Evolutionary conservation across 2,329 filamentous ascomycete genomes (phyloP).

Genomic region (Myriosclerotinia curreyana): DNA sequence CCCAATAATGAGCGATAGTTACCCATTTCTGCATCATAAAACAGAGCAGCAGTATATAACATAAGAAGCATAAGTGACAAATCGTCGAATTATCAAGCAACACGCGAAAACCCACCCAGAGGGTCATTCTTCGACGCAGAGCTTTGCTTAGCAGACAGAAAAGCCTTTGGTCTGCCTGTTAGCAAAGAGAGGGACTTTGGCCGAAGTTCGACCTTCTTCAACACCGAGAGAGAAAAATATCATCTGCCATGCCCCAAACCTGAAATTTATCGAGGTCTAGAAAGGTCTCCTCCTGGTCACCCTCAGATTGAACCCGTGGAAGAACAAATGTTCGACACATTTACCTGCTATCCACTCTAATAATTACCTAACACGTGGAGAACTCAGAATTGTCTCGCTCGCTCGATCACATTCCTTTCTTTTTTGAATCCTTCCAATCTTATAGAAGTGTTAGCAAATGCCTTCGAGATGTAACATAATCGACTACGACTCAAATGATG

Average conservation of each 20-base stretch:
- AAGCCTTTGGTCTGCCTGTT: not conserved
- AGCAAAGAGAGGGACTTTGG: not conserved
- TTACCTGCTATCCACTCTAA: not conserved
- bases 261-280: too few relatives aligned
- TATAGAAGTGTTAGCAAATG: not conserved
- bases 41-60: not conserved
- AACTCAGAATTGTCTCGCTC: not conserved
- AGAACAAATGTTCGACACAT: conserved; percentile 5
- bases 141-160: not conserved
- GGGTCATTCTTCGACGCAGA: not conserved
- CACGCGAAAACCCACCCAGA: too few relatives aligned
- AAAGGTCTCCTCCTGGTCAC: not conserved
- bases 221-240: not conserved
- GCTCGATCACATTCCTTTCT: not conserved
- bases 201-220: not conserved
- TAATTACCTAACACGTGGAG: not conserved
- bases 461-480: conserved; percentile 12
- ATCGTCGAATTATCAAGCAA: not conserved
- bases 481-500: conserved; percentile 17
- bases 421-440: not conserved
- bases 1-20: not conserved
- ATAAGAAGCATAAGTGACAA: not conserved
- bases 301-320: not conserved
- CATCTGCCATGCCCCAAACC: not conserved
- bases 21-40: not conserved